phyloP scores from a whole-genome alignment of 2,329 filamentous ascomycete species.

The Aspergillus neoniger region DNA sequence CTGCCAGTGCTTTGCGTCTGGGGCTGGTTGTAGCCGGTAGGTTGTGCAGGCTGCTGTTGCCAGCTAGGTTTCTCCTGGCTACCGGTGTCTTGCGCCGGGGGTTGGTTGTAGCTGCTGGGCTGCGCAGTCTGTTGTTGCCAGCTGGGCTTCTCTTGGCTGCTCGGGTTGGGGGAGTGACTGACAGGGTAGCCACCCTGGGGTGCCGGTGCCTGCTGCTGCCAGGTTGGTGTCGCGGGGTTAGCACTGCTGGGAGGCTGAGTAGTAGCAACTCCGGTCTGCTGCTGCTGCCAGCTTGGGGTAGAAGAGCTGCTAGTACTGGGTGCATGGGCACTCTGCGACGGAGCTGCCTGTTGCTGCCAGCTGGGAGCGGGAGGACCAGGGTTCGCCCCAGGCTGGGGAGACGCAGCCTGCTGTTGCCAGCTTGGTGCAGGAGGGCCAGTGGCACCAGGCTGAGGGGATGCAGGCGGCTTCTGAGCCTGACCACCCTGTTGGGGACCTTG shows the following conservation, averaged over 20 bases:
- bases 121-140: constrained; percentile 10
- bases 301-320: background rate
- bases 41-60: constrained; percentile 8
- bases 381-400: constrained; percentile 12
- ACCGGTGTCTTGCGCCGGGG: background rate
- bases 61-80: constrained; percentile 8
- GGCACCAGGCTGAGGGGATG: background rate
- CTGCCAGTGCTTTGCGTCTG: constrained; percentile 8
- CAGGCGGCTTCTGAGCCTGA: constrained; percentile 9
- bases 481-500: constrained; percentile 18
- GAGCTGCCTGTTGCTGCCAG: constrained; percentile 7
- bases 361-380: background rate
- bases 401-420: constrained; percentile 14
- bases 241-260: constrained; percentile 4
- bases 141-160: constrained; percentile 7
- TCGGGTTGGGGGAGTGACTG: background rate
- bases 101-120: constrained; percentile 3
- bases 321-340: background rate
- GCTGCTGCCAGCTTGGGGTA: constrained; percentile 8
- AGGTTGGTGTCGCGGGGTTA: background rate
- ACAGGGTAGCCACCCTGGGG: constrained; percentile 9
- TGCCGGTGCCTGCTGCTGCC: constrained; percentile 10
- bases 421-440: constrained; percentile 10
- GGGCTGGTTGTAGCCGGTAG: constrained; percentile 1
- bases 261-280: constrained; percentile 6